Conservation (phyloP, 768 basidiomycete genomes). For the Leccinum boreale region DNA sequence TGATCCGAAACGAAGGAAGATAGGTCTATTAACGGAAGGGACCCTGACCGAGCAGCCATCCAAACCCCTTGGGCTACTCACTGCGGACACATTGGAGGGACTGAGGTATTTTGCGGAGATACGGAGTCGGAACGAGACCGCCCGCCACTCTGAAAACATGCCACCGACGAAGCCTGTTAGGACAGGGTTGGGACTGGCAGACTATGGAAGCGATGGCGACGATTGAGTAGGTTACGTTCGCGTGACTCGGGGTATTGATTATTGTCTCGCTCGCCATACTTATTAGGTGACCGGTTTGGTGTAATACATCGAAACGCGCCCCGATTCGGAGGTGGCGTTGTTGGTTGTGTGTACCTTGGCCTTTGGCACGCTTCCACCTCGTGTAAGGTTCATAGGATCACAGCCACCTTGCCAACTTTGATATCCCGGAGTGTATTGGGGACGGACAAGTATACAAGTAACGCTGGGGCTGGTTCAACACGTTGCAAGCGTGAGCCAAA, state of each 20-base stretch:
- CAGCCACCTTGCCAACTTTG: slow-evolving; percentile 17
- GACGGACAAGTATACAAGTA: not conserved
- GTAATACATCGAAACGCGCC: not conserved
- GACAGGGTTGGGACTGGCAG: slow-evolving; percentile 59
- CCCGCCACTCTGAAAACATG: slow-evolving; percentile 11
- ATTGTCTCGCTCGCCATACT: not conserved
- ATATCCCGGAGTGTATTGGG: not conserved
- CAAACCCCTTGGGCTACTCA: slow-evolving; percentile 61
- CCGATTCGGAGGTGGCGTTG: not conserved
- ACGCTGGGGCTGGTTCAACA: slow-evolving; percentile 12
- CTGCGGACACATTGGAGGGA: slow-evolving; percentile 82
- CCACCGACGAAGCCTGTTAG: slow-evolving; percentile 31
- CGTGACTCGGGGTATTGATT: slow-evolving; percentile 5
- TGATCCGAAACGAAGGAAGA: slow-evolving; percentile 35
- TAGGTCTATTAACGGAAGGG: slow-evolving; percentile 27
- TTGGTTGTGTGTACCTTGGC: slow-evolving; percentile 22
- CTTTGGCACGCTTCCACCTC: slow-evolving; percentile 22
- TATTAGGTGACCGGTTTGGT: not conserved
- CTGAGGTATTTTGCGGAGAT: slow-evolving; percentile 91
- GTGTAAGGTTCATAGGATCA: slow-evolving; percentile 20
- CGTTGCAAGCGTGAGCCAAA: slow-evolving; percentile 20
- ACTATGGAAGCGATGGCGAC: slow-evolving; percentile 78
- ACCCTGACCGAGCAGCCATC: slow-evolving; percentile 32
- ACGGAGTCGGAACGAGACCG: slow-evolving; percentile 56
- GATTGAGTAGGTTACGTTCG: slow-evolving; percentile 25